Evolutionary conservation across 495 filamentous ascomycete species (phyloP).

Genomic region (Tuber brumale): DNA sequence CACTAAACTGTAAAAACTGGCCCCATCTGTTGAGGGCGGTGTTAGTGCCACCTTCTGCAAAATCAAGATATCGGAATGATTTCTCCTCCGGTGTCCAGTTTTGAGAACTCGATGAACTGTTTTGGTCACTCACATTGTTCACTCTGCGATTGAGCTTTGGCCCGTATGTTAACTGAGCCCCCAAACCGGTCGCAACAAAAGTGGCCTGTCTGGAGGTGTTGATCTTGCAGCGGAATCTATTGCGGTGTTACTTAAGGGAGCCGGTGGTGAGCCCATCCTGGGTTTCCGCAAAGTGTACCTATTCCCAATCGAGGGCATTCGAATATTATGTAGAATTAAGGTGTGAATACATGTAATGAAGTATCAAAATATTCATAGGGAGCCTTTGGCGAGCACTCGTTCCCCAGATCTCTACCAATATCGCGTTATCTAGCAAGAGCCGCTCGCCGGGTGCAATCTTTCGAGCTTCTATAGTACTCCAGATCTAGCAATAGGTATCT

Average conservation of each 20-base stretch:
- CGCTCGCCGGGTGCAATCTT: too few species aligned
- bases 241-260: too few species aligned
- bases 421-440: too few species aligned
- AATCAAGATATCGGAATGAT: neutral
- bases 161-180: neutral
- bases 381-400: too few species aligned
- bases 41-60: neutral
- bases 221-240: neutral
- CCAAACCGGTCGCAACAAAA: neutral
- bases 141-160: neutral
- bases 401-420: too few species aligned
- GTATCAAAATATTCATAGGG: too few species aligned
- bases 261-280: neutral
- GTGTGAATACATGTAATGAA: too few species aligned
- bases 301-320: too few species aligned
- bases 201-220: neutral
- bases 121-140: neutral
- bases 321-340: too few species aligned
- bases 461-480: too few species aligned
- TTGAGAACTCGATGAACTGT: too few species aligned
- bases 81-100: neutral
- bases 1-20: neutral
- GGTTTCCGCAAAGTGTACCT: neutral
- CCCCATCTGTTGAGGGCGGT: neutral
- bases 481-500: too few species aligned